phyloP scores from a whole-genome alignment of 108 stramenopile species.

The Skeletonema potamos region DNA sequence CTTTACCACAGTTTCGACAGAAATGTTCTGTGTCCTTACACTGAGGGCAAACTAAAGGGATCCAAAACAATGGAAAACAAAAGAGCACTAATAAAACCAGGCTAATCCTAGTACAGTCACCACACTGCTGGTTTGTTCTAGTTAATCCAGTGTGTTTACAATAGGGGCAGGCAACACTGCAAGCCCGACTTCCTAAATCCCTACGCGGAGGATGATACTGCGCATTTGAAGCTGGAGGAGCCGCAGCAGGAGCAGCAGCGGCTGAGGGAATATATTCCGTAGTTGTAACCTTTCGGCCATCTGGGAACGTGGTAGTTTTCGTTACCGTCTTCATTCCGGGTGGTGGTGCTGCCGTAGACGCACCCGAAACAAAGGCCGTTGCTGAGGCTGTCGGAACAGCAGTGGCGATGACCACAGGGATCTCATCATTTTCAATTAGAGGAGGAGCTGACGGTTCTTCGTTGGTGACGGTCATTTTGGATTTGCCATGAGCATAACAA shows the following conservation, averaged over 20 bases:
- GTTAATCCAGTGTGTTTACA: conserved; percentile 25
- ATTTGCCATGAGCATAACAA: too few relatives aligned
- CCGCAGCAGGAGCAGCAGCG: conserved; percentile 3
- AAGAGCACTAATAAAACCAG: conserved; percentile 15
- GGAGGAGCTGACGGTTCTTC: conserved; percentile 30
- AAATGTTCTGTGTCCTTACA: conserved; percentile 35
- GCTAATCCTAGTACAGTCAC: conserved; percentile 39
- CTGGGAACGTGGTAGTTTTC: conserved; percentile 29
- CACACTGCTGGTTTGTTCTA: conserved; percentile 4
- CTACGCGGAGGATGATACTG: conserved; percentile 6
- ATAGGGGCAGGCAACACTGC: conserved; percentile 19
- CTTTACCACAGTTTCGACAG: conserved; percentile 41
- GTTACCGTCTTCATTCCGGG: conserved; percentile 11
- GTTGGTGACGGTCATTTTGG: not conserved
- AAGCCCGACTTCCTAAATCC: conserved; percentile 30
- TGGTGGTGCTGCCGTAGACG: not conserved
- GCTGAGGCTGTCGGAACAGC: not conserved
- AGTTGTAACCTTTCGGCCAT: conserved; percentile 44
- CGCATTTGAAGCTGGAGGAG: conserved; percentile 6
- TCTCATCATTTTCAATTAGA: conserved; percentile 7
- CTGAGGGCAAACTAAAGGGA: conserved; percentile 27
- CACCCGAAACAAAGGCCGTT: not conserved
- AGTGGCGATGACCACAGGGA: conserved; percentile 13
- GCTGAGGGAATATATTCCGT: conserved; percentile 21
- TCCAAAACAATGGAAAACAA: conserved; percentile 37